Evolutionary conservation across 345 rosid genomes (phyloP).

Genomic region (Excoecaria agallocha): DNA sequence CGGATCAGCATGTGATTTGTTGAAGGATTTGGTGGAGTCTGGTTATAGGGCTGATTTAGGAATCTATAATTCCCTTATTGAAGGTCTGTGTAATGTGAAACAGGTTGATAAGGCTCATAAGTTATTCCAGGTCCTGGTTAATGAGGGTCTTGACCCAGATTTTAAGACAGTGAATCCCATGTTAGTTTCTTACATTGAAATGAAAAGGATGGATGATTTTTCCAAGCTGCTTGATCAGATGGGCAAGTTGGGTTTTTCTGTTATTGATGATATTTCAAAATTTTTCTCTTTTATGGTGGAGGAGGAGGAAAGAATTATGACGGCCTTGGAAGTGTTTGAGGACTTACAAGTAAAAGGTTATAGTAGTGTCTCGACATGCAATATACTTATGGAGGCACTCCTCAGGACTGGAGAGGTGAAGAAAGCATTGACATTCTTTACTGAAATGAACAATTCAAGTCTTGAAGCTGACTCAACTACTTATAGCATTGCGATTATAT

Average conservation of each 20-base stretch:
- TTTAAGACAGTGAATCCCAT: constrained; percentile 68
- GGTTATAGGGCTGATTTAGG: constrained; percentile 81
- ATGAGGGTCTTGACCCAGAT: constrained; percentile 72
- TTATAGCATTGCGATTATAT: constrained; percentile 51
- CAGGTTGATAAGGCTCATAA: constrained; percentile 70
- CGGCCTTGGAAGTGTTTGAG: constrained; percentile 63
- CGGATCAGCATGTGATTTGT: constrained; percentile 61
- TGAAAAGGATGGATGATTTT: constrained; percentile 49
- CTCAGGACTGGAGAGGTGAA: constrained; percentile 47
- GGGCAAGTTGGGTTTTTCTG: constrained; percentile 50
- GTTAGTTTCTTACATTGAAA: constrained; percentile 58
- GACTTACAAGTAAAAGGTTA: constrained; percentile 62
- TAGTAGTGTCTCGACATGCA: constrained; percentile 50
- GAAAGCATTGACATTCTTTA: constrained; percentile 56
- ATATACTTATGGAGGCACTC: constrained; percentile 63
- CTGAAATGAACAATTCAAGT: constrained; percentile 49
- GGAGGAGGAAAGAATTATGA: constrained; percentile 39
- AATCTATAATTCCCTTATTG: constrained; percentile 74
- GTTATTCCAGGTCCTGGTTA: constrained; percentile 50
- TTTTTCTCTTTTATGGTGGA: constrained; percentile 55
- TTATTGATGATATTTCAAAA: constrained; percentile 51
- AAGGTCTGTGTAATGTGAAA: constrained; percentile 61
- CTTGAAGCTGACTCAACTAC: constrained; percentile 53
- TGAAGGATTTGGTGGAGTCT: constrained; percentile 77
- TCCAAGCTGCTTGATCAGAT: constrained; percentile 51